phyloP scores from a whole-genome alignment of 345 rosid species.

The Acer yangbiense region DNA sequence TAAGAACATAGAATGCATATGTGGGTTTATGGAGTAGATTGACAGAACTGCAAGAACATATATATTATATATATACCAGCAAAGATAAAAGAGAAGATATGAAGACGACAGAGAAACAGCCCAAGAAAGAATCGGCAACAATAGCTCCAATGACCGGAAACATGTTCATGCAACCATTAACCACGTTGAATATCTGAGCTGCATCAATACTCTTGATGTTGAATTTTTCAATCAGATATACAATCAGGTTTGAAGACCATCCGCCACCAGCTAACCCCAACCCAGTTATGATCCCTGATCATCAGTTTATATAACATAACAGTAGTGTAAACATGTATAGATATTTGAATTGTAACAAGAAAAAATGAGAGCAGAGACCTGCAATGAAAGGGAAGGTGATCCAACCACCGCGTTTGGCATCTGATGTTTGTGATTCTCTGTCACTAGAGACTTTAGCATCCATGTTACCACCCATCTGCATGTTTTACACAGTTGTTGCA shows the following conservation, averaged over 20 bases:
- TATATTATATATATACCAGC: neutral
- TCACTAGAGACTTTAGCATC: neutral
- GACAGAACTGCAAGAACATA: no score
- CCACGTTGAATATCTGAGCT: slow-evolving; percentile 26
- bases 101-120: slow-evolving; percentile 6
- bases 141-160: slow-evolving; percentile 26
- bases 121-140: slow-evolving; percentile 25
- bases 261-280: slow-evolving; percentile 18
- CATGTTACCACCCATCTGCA: no score
- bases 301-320: no score
- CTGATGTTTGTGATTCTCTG: slow-evolving; percentile 18
- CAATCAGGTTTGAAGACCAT: slow-evolving; percentile 36
- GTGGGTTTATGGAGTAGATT: no score
- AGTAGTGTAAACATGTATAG: no score
- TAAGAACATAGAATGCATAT: no score
- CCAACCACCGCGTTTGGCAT: slow-evolving; percentile 46
- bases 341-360: no score
- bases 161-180: slow-evolving; percentile 23
- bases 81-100: slow-evolving; percentile 18
- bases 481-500: no score
- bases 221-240: slow-evolving; percentile 34
- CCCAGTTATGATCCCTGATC: neutral
- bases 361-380: slow-evolving; percentile 26
- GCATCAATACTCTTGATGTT: slow-evolving; percentile 30
- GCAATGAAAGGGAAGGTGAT: slow-evolving; percentile 52